These are phyloP conservation scores for Escovopsis sp. DNA, from an alignment of 2,329 filamentous ascomycete genomes.

Conservation along the genomic window DNA sequence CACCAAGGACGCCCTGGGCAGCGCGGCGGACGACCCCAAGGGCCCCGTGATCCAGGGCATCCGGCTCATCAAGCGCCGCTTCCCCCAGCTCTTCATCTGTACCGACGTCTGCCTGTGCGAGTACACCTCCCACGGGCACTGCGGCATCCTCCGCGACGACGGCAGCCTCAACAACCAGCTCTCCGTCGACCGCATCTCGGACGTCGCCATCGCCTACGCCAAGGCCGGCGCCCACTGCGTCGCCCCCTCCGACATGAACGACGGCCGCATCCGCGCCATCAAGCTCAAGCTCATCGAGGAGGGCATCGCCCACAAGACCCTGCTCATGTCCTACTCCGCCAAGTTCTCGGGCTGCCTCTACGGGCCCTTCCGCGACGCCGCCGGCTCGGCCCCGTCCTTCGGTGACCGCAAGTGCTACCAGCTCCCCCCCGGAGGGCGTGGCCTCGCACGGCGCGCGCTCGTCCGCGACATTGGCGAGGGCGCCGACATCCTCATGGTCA, in stretches of 20 bases:
- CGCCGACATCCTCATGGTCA: slow-evolving; percentile 98
- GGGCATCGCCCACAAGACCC: slow-evolving; percentile 77
- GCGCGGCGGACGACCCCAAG: slow-evolving; percentile 78
- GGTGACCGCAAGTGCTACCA: slow-evolving; percentile 96
- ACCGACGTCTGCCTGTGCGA: slow-evolving; percentile 95
- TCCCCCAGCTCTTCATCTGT: slow-evolving; percentile 82
- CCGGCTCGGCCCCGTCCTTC: slow-evolving; percentile 79
- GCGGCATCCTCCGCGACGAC: slow-evolving; percentile 87
- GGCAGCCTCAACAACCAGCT: slow-evolving; percentile 84
- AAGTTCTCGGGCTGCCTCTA: slow-evolving; percentile 97
- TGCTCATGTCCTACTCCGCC: slow-evolving; percentile 95
- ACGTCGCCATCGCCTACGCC: slow-evolving; percentile 98
- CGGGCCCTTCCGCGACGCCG: slow-evolving; percentile 92
- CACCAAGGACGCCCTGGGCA: slow-evolving; percentile 83
- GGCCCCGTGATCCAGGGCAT: slow-evolving; percentile 86
- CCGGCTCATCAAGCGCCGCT: slow-evolving; percentile 66
- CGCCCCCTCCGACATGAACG: slow-evolving; percentile 97
- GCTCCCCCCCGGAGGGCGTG: slow-evolving; percentile 80
- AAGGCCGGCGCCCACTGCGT: slow-evolving; percentile 91
- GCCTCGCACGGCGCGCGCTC: slow-evolving; percentile 82
- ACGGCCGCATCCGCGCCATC: slow-evolving; percentile 91
- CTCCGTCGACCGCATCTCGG: slow-evolving; percentile 85
- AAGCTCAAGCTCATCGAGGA: slow-evolving; percentile 96
- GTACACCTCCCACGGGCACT: slow-evolving; percentile 96
- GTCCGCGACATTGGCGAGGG: slow-evolving; percentile 81